Evolutionary conservation across 2,329 filamentous ascomycete genomes (phyloP), one percentile per base, ranked within the genome.

Genomic region (Aphanoascus verrucosus): DNA sequence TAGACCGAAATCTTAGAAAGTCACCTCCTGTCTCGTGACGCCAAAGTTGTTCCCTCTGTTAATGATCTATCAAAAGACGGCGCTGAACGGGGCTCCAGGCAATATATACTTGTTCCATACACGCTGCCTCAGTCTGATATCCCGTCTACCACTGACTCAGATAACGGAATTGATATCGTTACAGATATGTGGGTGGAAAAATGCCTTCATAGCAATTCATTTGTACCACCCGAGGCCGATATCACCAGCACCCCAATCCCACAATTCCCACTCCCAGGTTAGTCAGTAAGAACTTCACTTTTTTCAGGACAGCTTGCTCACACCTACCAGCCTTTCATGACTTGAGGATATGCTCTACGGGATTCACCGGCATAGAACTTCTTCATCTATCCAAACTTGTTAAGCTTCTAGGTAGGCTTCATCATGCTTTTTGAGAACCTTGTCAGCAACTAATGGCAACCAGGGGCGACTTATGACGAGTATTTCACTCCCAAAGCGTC

Each of bases 131-230:
- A 57, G 49, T 60, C 62, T 2, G 57, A 66, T 3, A 57, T 69
- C 23, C 69, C 69, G 19, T 69, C 66, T 1, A 68, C 67, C 1
- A 68, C 71, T 46, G 68, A 71, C 42, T 60, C 69, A 52, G 68
- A 65, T 0, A 67, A 69, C 19, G 68, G 72, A 57, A 72, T 74
- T 52, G 67, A 75, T 46, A 64, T 75, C 12, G 82, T 94, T 32
- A 97, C 89, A 9, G 89, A 95, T 64, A 94, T 93, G 77, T 98
- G 91, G 79, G 77, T 98, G 50, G 93, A 98, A 70, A 81, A 82
- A 46, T 97, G 91, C 65, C 73, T 98, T 38, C 83, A 90, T 65
- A 80, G 81, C 58, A 93, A 87, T 67, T 73, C 71, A 23, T 79
- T 91, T 60, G 75, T 88, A 45, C 74, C 85, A 31, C 88, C 89